Evolutionary conservation across 768 basidiomycete species (phyloP).

Genomic region (Termitomyces sp.): DNA sequence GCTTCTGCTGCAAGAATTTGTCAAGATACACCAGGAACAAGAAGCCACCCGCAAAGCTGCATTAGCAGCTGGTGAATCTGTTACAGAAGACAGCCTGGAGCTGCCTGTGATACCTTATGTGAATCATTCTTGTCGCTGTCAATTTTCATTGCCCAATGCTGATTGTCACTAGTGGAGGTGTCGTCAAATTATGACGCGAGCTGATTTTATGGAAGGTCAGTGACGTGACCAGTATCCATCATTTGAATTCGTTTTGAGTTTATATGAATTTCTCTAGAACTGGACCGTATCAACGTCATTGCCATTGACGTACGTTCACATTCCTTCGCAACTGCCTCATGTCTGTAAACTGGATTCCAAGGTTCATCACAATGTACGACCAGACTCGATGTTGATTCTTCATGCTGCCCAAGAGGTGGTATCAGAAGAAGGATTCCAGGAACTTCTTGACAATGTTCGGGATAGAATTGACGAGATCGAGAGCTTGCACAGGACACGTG

Average conservation of each 20-base stretch:
- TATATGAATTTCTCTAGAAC: slow-evolving; percentile 29
- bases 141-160: not conserved
- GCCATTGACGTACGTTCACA: slow-evolving; percentile 61
- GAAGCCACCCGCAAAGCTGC: slow-evolving; percentile 35
- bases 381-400: slow-evolving; percentile 75
- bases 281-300: slow-evolving; percentile 69
- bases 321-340: not conserved
- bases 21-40: slow-evolving; percentile 49
- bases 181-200: slow-evolving; percentile 77
- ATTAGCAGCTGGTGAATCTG: slow-evolving; percentile 25
- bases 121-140: slow-evolving; percentile 7
- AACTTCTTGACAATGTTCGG: slow-evolving; percentile 66
- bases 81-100: slow-evolving; percentile 37
- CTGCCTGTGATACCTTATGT: slow-evolving; percentile 65
- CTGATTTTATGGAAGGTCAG: slow-evolving; percentile 76
- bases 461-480: slow-evolving; percentile 85
- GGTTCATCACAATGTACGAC: slow-evolving; percentile 71
- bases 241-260: not conserved
- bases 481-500: slow-evolving; percentile 71
- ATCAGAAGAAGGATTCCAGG: slow-evolving; percentile 72
- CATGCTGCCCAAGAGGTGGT: slow-evolving; percentile 68
- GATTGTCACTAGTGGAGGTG: slow-evolving; percentile 46
- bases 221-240: not conserved
- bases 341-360: slow-evolving; percentile 16
- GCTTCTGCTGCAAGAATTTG: slow-evolving; percentile 71